Base-by-base conservation (phyloP, 495 filamentous ascomycete species). In the Cercophora samala region DNA sequence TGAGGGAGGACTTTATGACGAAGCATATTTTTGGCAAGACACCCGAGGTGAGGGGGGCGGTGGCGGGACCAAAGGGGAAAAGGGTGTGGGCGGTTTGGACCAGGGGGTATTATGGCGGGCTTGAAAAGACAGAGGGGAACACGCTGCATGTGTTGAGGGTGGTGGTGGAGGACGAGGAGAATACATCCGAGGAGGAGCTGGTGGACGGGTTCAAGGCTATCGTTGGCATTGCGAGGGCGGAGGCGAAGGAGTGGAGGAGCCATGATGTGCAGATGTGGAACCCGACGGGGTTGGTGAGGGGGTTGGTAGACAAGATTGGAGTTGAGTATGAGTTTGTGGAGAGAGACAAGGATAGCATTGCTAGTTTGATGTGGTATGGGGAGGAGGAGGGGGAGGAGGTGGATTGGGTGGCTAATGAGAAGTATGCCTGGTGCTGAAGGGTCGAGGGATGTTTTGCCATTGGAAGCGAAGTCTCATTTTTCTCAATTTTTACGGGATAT, bases 351-450 rank as follows among this genome's bases (percentile, higher is more conserved):
- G 80, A 84, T 4, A 85, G 83, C 62, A 85, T 87, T 64, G 72
- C 83, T 0, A 82, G 80, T 67, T 69, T 87, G 74, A 82, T 80
- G 78, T 85, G 83, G 83, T 83, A 85, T 65, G 84, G 80, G 6
- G 72, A 75, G 22, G 81, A 75, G 13, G 64, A 67, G 6, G 76
- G 76, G 18, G 78, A 82, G 51, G 81, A 88, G 23, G 80, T 97
- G 53, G 89, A 93, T 59, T 99, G 95, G 95, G 76, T 93, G 62
- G 84, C 83, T 67, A 97, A 96, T 73, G 93, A 99, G 84, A 97
- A 96, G 83, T 97, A 88, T 80, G 90, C 86, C 21, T 99, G 94
- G 94, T 97, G 92, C 75, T 97, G 22, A 56, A 56, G n/a, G 52
- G 58, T 19, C 4, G 53, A 5, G 4, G 26, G 26, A n/a, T n/a